Percentiles rank a stretch among this genome's conserved stretches.
Evolutionary conservation across 352 stramenopile species (phyloP).

Genomic region (Phytophthora fragariae): DNA sequence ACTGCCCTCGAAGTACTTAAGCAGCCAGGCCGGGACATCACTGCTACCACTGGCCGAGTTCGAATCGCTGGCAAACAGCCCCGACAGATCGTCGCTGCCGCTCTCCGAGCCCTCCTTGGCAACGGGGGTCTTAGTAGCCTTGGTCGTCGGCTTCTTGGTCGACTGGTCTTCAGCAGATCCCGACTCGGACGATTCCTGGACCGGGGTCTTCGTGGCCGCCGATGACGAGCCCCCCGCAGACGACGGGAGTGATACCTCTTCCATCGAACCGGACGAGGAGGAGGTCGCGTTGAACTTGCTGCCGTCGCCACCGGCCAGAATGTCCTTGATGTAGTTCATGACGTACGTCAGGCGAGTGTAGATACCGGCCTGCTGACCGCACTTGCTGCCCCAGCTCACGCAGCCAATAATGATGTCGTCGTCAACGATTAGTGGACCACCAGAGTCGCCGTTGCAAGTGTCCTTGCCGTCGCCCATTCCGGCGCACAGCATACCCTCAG

Average conservation of each 20-base stretch:
- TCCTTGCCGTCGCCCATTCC: slow-evolving; percentile 53
- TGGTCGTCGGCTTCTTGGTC: background rate
- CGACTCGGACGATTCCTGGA: too few species aligned
- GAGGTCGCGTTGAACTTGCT: slow-evolving; percentile 26
- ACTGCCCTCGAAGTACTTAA: slow-evolving; percentile 1
- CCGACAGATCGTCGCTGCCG: background rate
- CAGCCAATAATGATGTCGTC: slow-evolving; percentile 59
- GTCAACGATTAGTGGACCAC: slow-evolving; percentile 59
- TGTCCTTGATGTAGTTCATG: slow-evolving; percentile 68
- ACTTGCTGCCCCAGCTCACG: slow-evolving; percentile 77
- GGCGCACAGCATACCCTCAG: slow-evolving; percentile 66
- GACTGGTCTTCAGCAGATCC: background rate
- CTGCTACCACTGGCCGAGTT: slow-evolving; percentile 10
- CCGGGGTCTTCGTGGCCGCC: background rate
- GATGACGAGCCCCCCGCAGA: slow-evolving; percentile 2
- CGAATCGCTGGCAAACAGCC: background rate
- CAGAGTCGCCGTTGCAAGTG: slow-evolving; percentile 77
- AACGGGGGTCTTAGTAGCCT: too few species aligned
- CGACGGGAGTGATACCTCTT: background rate
- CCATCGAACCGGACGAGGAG: slow-evolving; percentile 11
- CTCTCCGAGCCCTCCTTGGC: background rate
- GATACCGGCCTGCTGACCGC: slow-evolving; percentile 56
- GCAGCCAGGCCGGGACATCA: background rate
- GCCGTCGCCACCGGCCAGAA: slow-evolving; percentile 45
- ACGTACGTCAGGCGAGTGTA: slow-evolving; percentile 65